phyloP scores from a whole-genome alignment of 305 asterid genomes.

The Fraxinus xanthoxyloides region DNA sequence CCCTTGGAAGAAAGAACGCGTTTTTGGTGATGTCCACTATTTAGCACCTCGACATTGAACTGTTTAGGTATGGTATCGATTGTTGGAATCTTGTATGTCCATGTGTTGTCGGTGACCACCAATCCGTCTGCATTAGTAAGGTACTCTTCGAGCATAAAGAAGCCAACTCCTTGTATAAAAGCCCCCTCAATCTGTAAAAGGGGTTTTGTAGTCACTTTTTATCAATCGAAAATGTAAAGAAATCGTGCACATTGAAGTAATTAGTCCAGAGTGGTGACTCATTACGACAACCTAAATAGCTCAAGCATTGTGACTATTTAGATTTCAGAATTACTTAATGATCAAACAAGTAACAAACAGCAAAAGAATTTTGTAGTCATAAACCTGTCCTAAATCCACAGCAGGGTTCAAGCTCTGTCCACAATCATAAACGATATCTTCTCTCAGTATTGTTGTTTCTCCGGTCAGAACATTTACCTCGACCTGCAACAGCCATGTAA shows the following conservation, averaged over 20 bases:
- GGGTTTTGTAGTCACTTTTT: neutral
- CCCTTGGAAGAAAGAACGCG: constrained; percentile 87
- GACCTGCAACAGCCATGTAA: constrained; percentile 41
- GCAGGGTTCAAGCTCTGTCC: constrained; percentile 85
- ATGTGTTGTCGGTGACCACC: constrained; percentile 48
- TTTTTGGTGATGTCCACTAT: constrained; percentile 54
- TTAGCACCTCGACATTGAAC: constrained; percentile 58
- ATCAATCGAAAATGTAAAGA: neutral
- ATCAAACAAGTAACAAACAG: neutral
- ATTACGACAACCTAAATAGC: neutral
- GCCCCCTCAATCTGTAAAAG: constrained; percentile 71
- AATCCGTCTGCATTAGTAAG: constrained; percentile 56
- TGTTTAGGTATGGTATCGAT: constrained; percentile 71
- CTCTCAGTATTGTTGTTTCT: constrained; percentile 50
- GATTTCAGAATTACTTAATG: neutral
- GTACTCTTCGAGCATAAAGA: constrained; percentile 80
- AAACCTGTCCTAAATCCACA: constrained; percentile 82
- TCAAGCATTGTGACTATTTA: neutral
- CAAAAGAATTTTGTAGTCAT: neutral
- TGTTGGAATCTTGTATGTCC: constrained; percentile 83
- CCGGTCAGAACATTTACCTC: constrained; percentile 62
- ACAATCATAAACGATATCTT: constrained; percentile 64
- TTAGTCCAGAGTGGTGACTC: neutral
- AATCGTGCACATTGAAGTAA: neutral
- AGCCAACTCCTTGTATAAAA: constrained; percentile 77